These are phyloP conservation scores for Saitozyma podzolica DNA, from an alignment of 768 basidiomycete species.

Conservation along the genomic window DNA sequence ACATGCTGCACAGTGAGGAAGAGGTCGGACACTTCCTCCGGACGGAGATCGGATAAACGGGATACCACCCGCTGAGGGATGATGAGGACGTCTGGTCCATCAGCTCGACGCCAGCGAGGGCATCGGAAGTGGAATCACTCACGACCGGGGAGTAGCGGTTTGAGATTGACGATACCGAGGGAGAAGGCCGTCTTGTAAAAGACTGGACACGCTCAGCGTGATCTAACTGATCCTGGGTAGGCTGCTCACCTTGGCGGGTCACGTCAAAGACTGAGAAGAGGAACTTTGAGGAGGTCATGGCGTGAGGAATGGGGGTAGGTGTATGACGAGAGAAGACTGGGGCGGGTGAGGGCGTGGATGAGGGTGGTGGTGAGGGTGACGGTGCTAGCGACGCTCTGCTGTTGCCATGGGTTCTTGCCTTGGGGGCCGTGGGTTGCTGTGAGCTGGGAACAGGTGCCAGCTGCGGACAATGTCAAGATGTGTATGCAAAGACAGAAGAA, in stretches of 20 bases:
- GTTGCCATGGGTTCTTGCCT: too few species aligned
- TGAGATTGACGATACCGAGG: slow-evolving; percentile 89
- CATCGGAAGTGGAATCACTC: slow-evolving; percentile 51
- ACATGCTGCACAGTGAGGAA: slow-evolving; percentile 78
- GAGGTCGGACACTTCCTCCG: slow-evolving; percentile 71
- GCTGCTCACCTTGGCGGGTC: slow-evolving; percentile 18
- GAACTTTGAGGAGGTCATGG: slow-evolving; percentile 8
- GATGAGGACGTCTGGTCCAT: slow-evolving; percentile 60
- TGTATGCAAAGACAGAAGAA: too few species aligned
- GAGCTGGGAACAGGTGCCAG: too few species aligned
- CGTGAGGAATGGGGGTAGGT: too few species aligned
- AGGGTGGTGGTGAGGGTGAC: too few species aligned
- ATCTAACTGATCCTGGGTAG: background rate
- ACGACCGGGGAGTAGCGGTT: slow-evolving; percentile 93
- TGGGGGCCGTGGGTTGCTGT: too few species aligned
- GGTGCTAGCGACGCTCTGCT: too few species aligned
- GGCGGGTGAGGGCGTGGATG: too few species aligned
- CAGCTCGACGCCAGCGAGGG: background rate
- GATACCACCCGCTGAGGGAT: slow-evolving; percentile 60
- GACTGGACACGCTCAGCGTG: slow-evolving; percentile 15
- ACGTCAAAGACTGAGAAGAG: slow-evolving; percentile 34
- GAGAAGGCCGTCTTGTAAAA: slow-evolving; percentile 69
- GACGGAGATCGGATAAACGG: slow-evolving; percentile 58
- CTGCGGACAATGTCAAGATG: too few species aligned
- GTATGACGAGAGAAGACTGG: too few species aligned